Evolutionary conservation across 106 monocot species (phyloP).

Genomic region (Allium cepa): DNA sequence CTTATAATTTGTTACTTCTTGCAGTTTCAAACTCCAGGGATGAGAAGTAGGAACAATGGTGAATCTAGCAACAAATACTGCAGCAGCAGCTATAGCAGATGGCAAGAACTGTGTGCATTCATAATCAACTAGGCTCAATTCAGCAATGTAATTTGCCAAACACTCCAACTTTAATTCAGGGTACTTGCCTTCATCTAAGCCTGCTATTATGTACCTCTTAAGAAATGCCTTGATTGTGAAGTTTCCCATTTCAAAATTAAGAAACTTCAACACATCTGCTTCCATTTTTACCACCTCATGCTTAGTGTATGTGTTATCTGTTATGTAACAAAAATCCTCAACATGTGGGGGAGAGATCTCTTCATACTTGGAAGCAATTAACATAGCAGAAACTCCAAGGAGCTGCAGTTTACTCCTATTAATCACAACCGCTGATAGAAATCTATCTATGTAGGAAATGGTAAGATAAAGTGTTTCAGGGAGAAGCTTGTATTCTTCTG

Average conservation of each 20-base stretch:
- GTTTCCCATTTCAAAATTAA: slow-evolving; percentile 86
- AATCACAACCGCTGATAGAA: neutral
- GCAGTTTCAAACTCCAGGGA: slow-evolving; percentile 34
- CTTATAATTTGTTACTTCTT: slow-evolving; percentile 24
- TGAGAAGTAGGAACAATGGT: slow-evolving; percentile 27
- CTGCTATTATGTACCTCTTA: slow-evolving; percentile 22
- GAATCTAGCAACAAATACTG: slow-evolving; percentile 57
- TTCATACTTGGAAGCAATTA: slow-evolving; percentile 82
- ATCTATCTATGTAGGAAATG: neutral
- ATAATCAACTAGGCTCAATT: slow-evolving; percentile 58
- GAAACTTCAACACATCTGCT: slow-evolving; percentile 37
- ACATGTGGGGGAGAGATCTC: slow-evolving; percentile 65
- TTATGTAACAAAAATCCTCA: slow-evolving; percentile 71
- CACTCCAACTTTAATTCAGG: slow-evolving; percentile 35
- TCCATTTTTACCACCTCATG: slow-evolving; percentile 64
- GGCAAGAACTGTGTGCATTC: slow-evolving; percentile 46
- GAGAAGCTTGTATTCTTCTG: neutral
- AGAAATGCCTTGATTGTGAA: slow-evolving; percentile 79
- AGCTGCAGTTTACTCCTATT: slow-evolving; percentile 52
- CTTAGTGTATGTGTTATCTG: slow-evolving; percentile 62
- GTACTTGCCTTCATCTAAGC: slow-evolving; percentile 14
- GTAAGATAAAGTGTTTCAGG: neutral
- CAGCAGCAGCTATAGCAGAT: slow-evolving; percentile 52
- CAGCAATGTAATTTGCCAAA: slow-evolving; percentile 53
- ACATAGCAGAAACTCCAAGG: slow-evolving; percentile 73